A percentile compares a stretch with the other conserved stretches of the same genome.
These are phyloP conservation scores for Vigna hirtella DNA, from an alignment of 306 rosid species.

Conservation along the genomic window DNA sequence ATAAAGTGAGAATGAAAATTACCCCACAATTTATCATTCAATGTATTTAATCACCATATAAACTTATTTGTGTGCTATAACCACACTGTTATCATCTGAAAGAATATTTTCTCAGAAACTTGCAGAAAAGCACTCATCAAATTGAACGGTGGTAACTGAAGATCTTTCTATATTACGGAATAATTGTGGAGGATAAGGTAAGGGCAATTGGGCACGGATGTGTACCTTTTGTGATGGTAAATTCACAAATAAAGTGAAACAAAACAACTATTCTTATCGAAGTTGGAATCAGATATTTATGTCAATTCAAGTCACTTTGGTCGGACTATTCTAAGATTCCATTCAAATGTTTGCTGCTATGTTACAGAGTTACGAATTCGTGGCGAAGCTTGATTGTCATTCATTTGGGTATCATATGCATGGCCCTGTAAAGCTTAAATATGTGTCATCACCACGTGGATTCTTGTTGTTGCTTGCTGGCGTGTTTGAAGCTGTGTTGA, in stretches of 20 bases:
- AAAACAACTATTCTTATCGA: neutral
- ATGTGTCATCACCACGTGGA: neutral
- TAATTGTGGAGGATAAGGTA: conserved; percentile 8
- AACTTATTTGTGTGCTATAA: no score
- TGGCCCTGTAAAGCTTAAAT: neutral
- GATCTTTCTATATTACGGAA: conserved; percentile 23
- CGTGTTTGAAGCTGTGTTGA: neutral
- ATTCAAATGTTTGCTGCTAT: neutral
- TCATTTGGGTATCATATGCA: conserved; percentile 2
- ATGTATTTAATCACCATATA: no score
- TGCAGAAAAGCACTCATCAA: neutral
- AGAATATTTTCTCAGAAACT: neutral
- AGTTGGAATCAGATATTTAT: conserved; percentile 49
- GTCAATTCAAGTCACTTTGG: conserved; percentile 41
- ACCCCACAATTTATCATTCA: no score
- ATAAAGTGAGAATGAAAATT: no score
- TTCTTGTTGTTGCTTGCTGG: neutral
- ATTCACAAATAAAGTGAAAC: neutral
- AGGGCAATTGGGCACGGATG: conserved; percentile 29
- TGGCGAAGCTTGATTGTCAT: conserved; percentile 28
- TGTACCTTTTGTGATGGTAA: conserved; percentile 20
- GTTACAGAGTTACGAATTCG: neutral
- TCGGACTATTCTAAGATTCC: conserved; percentile 29
- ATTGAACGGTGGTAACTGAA: conserved; percentile 8
- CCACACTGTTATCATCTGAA: neutral